These are phyloP conservation scores for Beauveria caledonica DNA, from an alignment of 2,329 filamentous ascomycete genomes.

Conservation along the genomic window DNA sequence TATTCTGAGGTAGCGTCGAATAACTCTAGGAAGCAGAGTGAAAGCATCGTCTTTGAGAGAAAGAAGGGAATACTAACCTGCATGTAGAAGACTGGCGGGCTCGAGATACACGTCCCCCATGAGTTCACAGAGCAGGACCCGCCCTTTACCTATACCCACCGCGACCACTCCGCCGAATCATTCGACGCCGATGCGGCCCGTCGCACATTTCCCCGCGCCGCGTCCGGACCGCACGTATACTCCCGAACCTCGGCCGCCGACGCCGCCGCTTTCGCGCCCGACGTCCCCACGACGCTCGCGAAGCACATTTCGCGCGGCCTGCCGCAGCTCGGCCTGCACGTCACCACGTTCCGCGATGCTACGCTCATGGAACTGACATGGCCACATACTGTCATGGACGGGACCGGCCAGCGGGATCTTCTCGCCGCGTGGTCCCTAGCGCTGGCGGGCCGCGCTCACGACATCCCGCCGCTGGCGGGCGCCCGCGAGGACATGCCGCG, in stretches of 20 bases:
- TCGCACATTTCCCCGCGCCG: not conserved
- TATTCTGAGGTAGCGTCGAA: no score
- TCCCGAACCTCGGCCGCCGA: not conserved
- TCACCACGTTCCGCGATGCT: constrained; percentile 31
- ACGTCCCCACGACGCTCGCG: not conserved
- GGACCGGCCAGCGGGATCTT: constrained; percentile 31
- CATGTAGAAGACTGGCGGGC: not conserved
- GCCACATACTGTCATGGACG: constrained; percentile 39
- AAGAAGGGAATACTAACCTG: not conserved
- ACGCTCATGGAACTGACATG: constrained; percentile 37
- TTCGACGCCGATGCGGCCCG: not conserved
- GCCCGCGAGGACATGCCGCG: not conserved
- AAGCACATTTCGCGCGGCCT: not conserved
- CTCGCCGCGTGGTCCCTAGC: constrained; percentile 36
- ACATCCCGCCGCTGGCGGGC: constrained; percentile 25
- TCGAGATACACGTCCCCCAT: constrained; percentile 4
- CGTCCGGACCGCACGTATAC: not conserved
- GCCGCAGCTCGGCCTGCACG: not conserved
- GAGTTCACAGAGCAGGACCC: not conserved
- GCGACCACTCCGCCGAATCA: not conserved
- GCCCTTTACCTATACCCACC: not conserved
- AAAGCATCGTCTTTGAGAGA: no score
- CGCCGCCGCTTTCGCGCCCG: not conserved
- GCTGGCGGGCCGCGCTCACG: constrained; percentile 31
- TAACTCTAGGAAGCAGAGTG: no score